Conservation (phyloP, 768 basidiomycete species). For the Boletus pseudo-olivaceus region DNA sequence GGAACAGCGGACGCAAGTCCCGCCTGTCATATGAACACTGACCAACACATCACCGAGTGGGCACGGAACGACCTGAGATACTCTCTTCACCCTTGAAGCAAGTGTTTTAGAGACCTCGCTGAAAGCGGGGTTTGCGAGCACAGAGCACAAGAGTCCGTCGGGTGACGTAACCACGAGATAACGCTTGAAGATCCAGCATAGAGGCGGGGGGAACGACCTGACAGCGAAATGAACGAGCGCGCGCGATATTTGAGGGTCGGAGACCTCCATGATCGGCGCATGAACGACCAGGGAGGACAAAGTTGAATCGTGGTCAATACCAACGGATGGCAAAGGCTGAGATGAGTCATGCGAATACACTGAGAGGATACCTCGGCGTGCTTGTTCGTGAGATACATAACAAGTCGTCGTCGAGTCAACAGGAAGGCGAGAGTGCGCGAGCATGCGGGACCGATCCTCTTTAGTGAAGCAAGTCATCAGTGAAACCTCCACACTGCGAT, state of each 20-base stretch:
- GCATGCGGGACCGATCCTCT: constrained; percentile 47
- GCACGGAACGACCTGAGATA: constrained; percentile 4
- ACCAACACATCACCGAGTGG: constrained; percentile 24
- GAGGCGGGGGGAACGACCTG: constrained; percentile 13
- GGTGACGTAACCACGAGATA: constrained; percentile 17
- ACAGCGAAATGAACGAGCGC: constrained; percentile 28
- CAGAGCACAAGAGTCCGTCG: constrained; percentile 7
- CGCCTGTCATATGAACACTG: constrained; percentile 22
- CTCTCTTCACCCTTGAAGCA: constrained; percentile 9
- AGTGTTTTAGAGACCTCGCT: constrained; percentile 10
- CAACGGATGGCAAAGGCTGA: constrained; percentile 33
- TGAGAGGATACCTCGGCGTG: constrained; percentile 23
- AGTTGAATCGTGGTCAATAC: constrained; percentile 48
- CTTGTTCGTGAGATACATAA: constrained; percentile 20
- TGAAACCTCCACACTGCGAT: constrained; percentile 87
- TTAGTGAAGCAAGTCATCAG: constrained; percentile 36
- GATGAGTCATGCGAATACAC: not conserved
- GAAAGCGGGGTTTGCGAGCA: constrained; percentile 21
- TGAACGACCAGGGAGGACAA: constrained; percentile 43
- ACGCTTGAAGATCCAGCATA: constrained; percentile 22
- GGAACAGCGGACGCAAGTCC: constrained; percentile 12
- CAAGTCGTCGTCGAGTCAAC: constrained; percentile 3
- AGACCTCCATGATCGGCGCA: constrained; percentile 29
- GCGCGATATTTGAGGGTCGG: constrained; percentile 8
- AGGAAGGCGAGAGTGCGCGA: constrained; percentile 51